Evolutionary conservation across 768 basidiomycete genomes (phyloP), one percentile per base, ranked within the genome.

Genomic region (Terana coerulea): DNA sequence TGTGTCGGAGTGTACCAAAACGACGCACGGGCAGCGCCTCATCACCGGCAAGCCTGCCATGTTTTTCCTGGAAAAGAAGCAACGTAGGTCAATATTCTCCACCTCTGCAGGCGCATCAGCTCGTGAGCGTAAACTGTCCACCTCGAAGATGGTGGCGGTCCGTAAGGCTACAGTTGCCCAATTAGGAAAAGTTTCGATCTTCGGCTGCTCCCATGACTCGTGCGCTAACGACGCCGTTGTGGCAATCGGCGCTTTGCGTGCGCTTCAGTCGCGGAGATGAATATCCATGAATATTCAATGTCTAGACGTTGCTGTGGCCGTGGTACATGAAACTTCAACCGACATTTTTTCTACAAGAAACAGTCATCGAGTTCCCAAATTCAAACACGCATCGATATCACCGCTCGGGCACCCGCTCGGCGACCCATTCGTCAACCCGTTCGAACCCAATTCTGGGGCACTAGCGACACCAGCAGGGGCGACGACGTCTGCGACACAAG

Each of bases 371-470:
- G 25, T 30, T 5, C 29, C 25, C 5, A 29, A 11, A 34, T 54
- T 47, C 26, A 28, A 14, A 37, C 52, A 54, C 25, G 25, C 39
- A 21, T 41, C 40, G 19, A 54, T 8, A 21, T 48, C 52, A 26
- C 52, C 52, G 31, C 19, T 41, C 6, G 47, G 52, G 34, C 52
- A 54, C 3, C 45, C 37, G 3, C 17, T 14, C 21, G 49, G 14
- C 6, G 29, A 14, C 5, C 39, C 49, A 24, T 42, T 40, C 30
- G 3, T 41, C 3, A 50, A 22, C 15, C 49, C 49, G 14, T 41
- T 43, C 49, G 24, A 10, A n/a, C 37, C 49, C 17, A 50, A 15
- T 28, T 41, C 36, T 14, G 34, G 47, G 3, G 34, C 39, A 14
- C 1, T 28, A 1, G 21, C 25, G 37, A 26, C 14, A 14, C n/a